These are phyloP conservation scores for Tricholoma flavovirens DNA, from an alignment of 768 basidiomycete genomes.

Conservation along the genomic window DNA sequence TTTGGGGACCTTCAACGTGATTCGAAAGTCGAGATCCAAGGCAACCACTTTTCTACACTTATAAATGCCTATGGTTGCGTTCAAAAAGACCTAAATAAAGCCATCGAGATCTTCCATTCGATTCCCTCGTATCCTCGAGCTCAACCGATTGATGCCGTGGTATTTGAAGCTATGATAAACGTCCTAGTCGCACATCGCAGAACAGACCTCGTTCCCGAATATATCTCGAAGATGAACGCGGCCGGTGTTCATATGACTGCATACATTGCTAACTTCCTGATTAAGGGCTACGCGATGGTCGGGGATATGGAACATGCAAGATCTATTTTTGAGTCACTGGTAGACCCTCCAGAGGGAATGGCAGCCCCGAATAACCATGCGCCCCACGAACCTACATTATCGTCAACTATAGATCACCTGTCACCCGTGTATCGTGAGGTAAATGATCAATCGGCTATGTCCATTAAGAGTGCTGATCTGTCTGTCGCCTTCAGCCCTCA, in stretches of 20 bases:
- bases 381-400: constrained; percentile 47
- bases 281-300: constrained; percentile 63
- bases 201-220: constrained; percentile 68
- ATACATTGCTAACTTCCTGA: constrained; percentile 87
- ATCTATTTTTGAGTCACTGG: constrained; percentile 70
- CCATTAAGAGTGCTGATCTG: constrained; percentile 2
- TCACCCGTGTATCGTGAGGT: constrained; percentile 83
- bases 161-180: constrained; percentile 88
- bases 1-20: constrained; percentile 57
- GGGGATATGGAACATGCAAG: constrained; percentile 71
- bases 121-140: constrained; percentile 51
- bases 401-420: constrained; percentile 30
- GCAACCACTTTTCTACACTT: constrained; percentile 65
- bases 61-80: constrained; percentile 88
- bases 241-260: constrained; percentile 84
- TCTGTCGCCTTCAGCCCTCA: constrained; percentile 51
- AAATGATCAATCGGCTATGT: constrained; percentile 17
- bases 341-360: constrained; percentile 76
- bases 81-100: constrained; percentile 68
- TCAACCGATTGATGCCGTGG: constrained; percentile 68
- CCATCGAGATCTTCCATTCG: constrained; percentile 71
- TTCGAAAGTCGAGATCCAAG: constrained; percentile 34
- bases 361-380: constrained; percentile 89
- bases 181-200: constrained; percentile 75
- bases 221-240: constrained; percentile 53